These are phyloP conservation scores for Artomyces pyxidatus DNA, from an alignment of 768 basidiomycete species.

Conservation along the genomic window DNA sequence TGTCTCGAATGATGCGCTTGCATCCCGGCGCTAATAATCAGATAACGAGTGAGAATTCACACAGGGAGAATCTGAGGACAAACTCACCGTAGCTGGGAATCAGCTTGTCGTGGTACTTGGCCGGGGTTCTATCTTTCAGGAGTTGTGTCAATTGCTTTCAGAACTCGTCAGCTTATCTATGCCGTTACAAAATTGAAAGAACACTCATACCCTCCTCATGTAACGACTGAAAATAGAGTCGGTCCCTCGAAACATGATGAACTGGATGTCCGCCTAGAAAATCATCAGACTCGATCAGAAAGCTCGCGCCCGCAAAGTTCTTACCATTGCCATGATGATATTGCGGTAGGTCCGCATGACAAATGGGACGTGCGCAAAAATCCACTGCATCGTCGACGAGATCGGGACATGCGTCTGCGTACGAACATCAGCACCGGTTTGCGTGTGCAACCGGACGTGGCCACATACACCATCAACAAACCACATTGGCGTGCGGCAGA, in stretches of 20 bases:
- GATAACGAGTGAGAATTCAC: neutral
- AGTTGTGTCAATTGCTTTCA: constrained; percentile 35
- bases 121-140: constrained; percentile 39
- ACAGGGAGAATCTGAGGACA: neutral
- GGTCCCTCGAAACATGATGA: neutral
- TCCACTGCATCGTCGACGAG: constrained; percentile 38
- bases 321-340: constrained; percentile 39
- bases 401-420: constrained; percentile 33
- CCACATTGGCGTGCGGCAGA: constrained; percentile 54
- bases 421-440: neutral
- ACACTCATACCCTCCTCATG: no score
- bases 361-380: constrained; percentile 45
- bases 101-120: constrained; percentile 21
- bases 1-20: constrained; percentile 56
- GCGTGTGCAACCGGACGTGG: neutral
- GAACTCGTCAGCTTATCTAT: neutral
- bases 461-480: constrained; percentile 37
- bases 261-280: constrained; percentile 4
- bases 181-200: no score
- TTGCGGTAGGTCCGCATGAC: constrained; percentile 40
- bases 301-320: no score
- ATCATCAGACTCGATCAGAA: no score
- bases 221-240: no score
- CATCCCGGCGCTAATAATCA: constrained; percentile 42
- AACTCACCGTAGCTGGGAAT: constrained; percentile 45